Percentiles rank a stretch among this genome's conserved stretches.
These are phyloP conservation scores for Aspergillus pseudonomiae DNA, from an alignment of 2,329 filamentous ascomycete genomes.

Conservation along the genomic window DNA sequence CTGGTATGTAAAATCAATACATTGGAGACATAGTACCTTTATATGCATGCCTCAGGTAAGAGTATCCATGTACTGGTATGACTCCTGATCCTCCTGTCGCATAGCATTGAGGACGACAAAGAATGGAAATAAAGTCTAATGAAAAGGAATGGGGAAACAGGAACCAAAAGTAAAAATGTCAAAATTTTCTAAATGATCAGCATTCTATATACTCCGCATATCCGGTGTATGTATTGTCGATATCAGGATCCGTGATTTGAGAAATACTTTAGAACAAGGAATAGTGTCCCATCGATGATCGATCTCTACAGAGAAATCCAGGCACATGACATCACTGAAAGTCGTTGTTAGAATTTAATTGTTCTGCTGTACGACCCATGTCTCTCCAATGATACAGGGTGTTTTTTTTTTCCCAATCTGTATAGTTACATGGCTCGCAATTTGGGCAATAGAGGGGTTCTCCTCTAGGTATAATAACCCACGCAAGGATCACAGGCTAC, in stretches of 20 bases:
- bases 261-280: no score
- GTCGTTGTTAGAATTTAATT: neutral
- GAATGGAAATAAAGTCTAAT: neutral
- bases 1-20: neutral
- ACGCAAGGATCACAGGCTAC: constrained; percentile 4
- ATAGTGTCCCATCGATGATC: no score
- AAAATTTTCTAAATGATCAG: neutral
- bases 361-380: neutral
- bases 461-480: neutral
- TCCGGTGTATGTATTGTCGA: neutral
- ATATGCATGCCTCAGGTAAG: neutral
- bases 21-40: neutral
- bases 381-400: neutral
- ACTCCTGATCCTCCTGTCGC: neutral
- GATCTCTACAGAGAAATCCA: neutral
- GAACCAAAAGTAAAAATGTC: neutral
- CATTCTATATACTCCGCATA: neutral
- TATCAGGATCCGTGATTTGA: neutral
- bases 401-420: neutral
- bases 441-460: constrained; percentile 4
- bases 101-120: neutral
- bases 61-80: neutral
- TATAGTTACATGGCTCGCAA: constrained; percentile 7
- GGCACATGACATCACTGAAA: constrained; percentile 1
- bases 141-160: neutral